phyloP scores from a whole-genome alignment of 345 rosid species.

The Noccaea caerulescens region DNA sequence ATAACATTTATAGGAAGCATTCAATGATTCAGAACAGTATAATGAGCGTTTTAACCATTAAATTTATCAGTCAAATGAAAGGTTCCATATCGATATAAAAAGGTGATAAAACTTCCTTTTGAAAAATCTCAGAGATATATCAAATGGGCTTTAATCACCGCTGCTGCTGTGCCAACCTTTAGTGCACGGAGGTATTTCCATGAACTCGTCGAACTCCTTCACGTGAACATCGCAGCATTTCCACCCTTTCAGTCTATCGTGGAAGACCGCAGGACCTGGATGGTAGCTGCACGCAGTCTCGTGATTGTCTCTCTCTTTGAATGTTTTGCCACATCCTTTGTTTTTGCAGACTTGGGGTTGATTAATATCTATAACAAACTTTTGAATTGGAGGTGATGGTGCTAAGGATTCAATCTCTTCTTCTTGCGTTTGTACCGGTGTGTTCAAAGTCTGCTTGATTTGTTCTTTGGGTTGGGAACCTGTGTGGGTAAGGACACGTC shows the following conservation, averaged over 20 bases:
- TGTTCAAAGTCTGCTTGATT: conserved; percentile 25
- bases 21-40: neutral
- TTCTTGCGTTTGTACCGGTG: conserved; percentile 29
- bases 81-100: neutral
- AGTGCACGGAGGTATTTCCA: conserved; percentile 83
- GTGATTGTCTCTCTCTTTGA: conserved; percentile 88
- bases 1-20: neutral
- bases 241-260: conserved; percentile 95
- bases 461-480: conserved; percentile 66
- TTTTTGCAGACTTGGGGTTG: conserved; percentile 82
- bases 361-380: conserved; percentile 62
- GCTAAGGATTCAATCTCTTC: conserved; percentile 34
- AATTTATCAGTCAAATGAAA: conserved; percentile 7
- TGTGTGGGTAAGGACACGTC: conserved; percentile 31
- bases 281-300: conserved; percentile 81
- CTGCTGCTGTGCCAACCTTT: conserved; percentile 85
- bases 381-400: conserved; percentile 47
- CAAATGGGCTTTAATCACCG: conserved; percentile 45
- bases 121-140: conserved; percentile 10
- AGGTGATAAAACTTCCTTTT: conserved; percentile 4
- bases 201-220: conserved; percentile 95
- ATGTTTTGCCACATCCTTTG: conserved; percentile 78
- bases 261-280: conserved; percentile 97
- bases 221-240: conserved; percentile 88
- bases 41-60: conserved; percentile 12